A percentile compares a stretch with the other conserved stretches of the same genome.
These are phyloP conservation scores for Chiua virens DNA, from an alignment of 768 basidiomycete genomes.

Conservation along the genomic window DNA sequence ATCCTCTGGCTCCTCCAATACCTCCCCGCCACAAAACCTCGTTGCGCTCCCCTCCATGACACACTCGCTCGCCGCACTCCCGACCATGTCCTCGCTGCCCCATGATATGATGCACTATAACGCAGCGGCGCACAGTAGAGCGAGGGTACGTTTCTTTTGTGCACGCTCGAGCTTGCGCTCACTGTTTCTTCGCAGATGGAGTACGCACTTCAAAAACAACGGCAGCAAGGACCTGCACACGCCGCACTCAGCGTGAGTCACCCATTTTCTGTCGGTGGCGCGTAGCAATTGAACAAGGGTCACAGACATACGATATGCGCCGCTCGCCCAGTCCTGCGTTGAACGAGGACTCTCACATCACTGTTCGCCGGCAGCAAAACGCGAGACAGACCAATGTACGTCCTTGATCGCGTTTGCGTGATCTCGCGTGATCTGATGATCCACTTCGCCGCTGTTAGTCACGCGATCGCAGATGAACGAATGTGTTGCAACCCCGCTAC, in stretches of 20 bases:
- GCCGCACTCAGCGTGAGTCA: constrained; percentile 25
- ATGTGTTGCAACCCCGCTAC: constrained; percentile 4
- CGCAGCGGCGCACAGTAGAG: constrained; percentile 29
- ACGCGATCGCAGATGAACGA: constrained; percentile 30
- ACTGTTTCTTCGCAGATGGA: constrained; percentile 28
- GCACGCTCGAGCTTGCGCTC: neutral
- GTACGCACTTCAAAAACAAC: constrained; percentile 30
- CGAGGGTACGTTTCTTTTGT: constrained; percentile 19
- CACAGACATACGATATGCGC: constrained; percentile 29
- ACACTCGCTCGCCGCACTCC: constrained; percentile 32
- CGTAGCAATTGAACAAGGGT: neutral
- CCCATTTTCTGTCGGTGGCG: constrained; percentile 1
- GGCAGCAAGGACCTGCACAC: constrained; percentile 26
- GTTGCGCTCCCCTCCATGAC: constrained; percentile 32
- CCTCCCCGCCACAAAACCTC: constrained; percentile 31
- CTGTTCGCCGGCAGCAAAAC: constrained; percentile 31
- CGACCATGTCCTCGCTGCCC: constrained; percentile 32
- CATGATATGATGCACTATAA: constrained; percentile 34
- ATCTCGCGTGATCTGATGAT: constrained; percentile 12
- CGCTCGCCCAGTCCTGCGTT: constrained; percentile 34
- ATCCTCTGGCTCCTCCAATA: constrained; percentile 31
- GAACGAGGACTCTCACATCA: constrained; percentile 32
- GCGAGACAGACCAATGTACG: constrained; percentile 22
- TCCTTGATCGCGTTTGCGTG: neutral
- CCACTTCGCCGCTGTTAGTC: constrained; percentile 20